A percentile compares a stretch with the other conserved stretches of the same genome.
Evolutionary conservation across 257 asterid species (phyloP).

Genomic region (Jacaranda copaia): DNA sequence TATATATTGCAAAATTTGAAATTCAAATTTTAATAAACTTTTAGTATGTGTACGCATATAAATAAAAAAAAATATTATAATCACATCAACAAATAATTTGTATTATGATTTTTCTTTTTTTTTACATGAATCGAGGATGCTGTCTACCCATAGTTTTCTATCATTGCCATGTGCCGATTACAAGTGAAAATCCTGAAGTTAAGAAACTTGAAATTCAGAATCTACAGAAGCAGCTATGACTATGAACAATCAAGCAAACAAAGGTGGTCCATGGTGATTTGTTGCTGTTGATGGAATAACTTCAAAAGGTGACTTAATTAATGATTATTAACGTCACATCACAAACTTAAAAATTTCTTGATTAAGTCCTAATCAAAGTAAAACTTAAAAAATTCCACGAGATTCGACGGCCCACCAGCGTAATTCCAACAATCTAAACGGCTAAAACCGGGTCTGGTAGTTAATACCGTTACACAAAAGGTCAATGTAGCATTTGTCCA

Average conservation of each 20-base stretch:
- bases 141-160: too few species aligned
- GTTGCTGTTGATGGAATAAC: background rate
- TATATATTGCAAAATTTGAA: too few species aligned
- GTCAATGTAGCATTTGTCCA: constrained; percentile 43
- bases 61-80: too few species aligned
- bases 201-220: too few species aligned
- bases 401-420: constrained; percentile 50
- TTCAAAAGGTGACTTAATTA: background rate
- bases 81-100: too few species aligned
- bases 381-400: constrained; percentile 10
- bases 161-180: too few species aligned
- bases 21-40: too few species aligned
- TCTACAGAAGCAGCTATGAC: background rate
- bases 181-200: too few species aligned
- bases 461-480: constrained; percentile 64
- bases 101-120: too few species aligned
- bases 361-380: constrained; percentile 39
- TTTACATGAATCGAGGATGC: too few species aligned
- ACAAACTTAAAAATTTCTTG: constrained; percentile 12
- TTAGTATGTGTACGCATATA: too few species aligned
- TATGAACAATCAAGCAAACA: background rate
- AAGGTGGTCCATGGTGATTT: background rate
- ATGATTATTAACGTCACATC: constrained; percentile 35
- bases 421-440: constrained; percentile 32
- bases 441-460: constrained; percentile 47